phyloP scores from a whole-genome alignment of 148 eudicot species.

The Chenopodium berlandieri region DNA sequence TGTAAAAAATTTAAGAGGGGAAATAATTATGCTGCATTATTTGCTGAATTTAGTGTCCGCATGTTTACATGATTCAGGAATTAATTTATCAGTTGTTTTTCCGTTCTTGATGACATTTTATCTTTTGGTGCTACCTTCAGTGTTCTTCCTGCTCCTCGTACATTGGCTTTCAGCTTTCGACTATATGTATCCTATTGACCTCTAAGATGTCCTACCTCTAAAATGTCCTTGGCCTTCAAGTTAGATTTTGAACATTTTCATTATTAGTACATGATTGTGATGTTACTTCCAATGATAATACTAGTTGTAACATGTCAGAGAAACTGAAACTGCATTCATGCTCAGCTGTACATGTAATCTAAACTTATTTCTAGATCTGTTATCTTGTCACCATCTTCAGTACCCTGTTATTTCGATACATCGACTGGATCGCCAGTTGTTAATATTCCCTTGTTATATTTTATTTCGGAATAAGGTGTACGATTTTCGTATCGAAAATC shows the following conservation, averaged over 20 bases:
- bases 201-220: neutral
- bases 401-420: neutral
- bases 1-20: neutral
- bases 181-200: neutral
- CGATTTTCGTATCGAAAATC: slow-evolving; percentile 5
- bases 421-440: slow-evolving; percentile 14
- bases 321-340: neutral
- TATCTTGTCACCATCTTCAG: slow-evolving; percentile 22
- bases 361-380: neutral
- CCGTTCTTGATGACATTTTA: neutral
- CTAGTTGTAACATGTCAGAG: slow-evolving; percentile 5
- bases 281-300: neutral
- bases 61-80: neutral
- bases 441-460: neutral
- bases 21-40: too few species aligned
- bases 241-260: neutral
- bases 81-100: neutral
- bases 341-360: neutral
- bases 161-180: neutral
- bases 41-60: neutral
- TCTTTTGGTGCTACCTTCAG: neutral
- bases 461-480: neutral
- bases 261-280: neutral
- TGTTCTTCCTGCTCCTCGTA: neutral
- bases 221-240: neutral